Conservation (phyloP, 257 asterid species). For the Ilex asprella region DNA sequence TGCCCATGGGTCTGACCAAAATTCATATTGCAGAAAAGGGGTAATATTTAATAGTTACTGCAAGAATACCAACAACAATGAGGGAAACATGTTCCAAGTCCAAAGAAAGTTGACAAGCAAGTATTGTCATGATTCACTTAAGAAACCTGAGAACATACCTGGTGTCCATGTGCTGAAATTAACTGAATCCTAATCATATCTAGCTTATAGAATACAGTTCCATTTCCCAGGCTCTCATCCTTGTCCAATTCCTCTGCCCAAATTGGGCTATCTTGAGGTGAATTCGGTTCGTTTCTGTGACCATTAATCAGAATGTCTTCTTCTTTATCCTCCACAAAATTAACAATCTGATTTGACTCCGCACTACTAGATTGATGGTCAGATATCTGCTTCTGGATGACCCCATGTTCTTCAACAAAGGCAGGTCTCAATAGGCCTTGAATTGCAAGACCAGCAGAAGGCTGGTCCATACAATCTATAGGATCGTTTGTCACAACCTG, state of each 20-base stretch:
- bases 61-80: too few relatives aligned
- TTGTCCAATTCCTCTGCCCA: slow-evolving; percentile 71
- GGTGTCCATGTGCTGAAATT: slow-evolving; percentile 66
- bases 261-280: slow-evolving; percentile 39
- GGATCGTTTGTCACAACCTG: slow-evolving; percentile 85
- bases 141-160: slow-evolving; percentile 29
- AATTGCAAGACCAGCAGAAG: slow-evolving; percentile 84
- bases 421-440: slow-evolving; percentile 95
- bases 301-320: slow-evolving; percentile 59
- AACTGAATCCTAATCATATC: slow-evolving; percentile 82
- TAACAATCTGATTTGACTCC: slow-evolving; percentile 23
- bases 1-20: too few relatives aligned
- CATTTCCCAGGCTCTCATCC: slow-evolving; percentile 63
- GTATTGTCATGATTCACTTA: too few relatives aligned
- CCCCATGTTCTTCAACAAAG: slow-evolving; percentile 75
- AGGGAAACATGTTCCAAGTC: too few relatives aligned
- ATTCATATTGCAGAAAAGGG: too few relatives aligned
- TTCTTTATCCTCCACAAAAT: slow-evolving; percentile 35
- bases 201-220: slow-evolving; percentile 86
- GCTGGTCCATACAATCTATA: slow-evolving; percentile 90
- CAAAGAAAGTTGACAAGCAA: too few relatives aligned
- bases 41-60: too few relatives aligned
- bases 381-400: slow-evolving; percentile 63
- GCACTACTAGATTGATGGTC: slow-evolving; percentile 33
- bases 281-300: slow-evolving; percentile 44